phyloP scores from a whole-genome alignment of 1,284 basidiomycete species.

The Pholiota adiposa region DNA sequence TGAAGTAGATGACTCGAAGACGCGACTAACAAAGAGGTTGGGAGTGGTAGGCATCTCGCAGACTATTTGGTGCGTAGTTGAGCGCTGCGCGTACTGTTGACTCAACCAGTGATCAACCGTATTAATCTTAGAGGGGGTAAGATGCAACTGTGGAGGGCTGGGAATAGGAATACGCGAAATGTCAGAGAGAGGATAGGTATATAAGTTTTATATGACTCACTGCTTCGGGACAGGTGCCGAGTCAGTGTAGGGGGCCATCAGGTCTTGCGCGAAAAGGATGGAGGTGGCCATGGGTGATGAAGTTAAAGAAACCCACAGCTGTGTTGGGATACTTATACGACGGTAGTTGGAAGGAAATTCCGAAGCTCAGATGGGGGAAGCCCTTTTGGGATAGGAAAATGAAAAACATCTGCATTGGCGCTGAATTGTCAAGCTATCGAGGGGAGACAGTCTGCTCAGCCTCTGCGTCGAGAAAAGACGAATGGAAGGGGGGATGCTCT shows the following conservation, averaged over 20 bases:
- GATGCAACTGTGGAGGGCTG: slow-evolving; percentile 7
- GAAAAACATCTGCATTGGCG: slow-evolving; percentile 21
- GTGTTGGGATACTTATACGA: slow-evolving; percentile 28
- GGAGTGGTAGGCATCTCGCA: slow-evolving; percentile 15
- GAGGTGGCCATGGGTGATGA: slow-evolving; percentile 22
- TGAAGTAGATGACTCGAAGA: not conserved
- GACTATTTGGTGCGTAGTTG: slow-evolving; percentile 8
- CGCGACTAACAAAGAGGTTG: slow-evolving; percentile 13
- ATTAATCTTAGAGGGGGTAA: slow-evolving; percentile 6
- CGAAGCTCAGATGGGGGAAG: slow-evolving; percentile 19
- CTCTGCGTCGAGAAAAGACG: slow-evolving; percentile 27
- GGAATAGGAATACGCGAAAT: not conserved
- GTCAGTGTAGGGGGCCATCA: slow-evolving; percentile 13
- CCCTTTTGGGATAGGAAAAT: slow-evolving; percentile 22
- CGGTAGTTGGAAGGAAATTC: slow-evolving; percentile 26
- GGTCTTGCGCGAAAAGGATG: slow-evolving; percentile 24
- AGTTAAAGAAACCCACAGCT: slow-evolving; percentile 17
- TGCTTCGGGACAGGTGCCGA: slow-evolving; percentile 11
- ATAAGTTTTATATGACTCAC: slow-evolving; percentile 25
- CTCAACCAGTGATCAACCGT: slow-evolving; percentile 20
- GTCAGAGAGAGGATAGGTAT: slow-evolving; percentile 11
- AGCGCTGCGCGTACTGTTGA: slow-evolving; percentile 15
- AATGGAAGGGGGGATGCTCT: slow-evolving; percentile 25
- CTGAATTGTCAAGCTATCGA: slow-evolving; percentile 17
- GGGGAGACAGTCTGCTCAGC: slow-evolving; percentile 28